Percentiles rank a stretch among this genome's conserved stretches.
Evolutionary conservation across 768 basidiomycete species (phyloP).

Genomic region (Phylloporus arenicola): DNA sequence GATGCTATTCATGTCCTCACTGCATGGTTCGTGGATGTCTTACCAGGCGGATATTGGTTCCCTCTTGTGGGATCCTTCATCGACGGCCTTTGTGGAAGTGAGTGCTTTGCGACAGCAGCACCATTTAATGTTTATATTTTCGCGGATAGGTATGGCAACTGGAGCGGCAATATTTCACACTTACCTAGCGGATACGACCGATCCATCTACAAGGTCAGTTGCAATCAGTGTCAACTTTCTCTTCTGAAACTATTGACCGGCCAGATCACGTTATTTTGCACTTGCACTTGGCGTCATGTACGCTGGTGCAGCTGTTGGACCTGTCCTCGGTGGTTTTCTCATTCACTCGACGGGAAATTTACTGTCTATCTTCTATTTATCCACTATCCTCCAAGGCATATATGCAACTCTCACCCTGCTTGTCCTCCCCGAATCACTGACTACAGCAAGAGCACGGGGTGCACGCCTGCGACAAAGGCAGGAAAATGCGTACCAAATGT

Average conservation of each 20-base stretch:
- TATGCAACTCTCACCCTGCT: conserved; percentile 49
- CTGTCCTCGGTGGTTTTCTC: conserved; percentile 62
- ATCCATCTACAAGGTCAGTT: conserved; percentile 47
- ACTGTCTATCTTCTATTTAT: conserved; percentile 69
- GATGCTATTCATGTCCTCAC: conserved; percentile 69
- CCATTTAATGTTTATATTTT: neutral
- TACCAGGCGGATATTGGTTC: conserved; percentile 84
- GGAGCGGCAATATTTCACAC: conserved; percentile 52
- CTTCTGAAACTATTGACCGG: conserved; percentile 2
- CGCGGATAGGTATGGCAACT: conserved; percentile 43
- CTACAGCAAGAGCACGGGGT: conserved; percentile 38
- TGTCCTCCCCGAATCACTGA: conserved; percentile 75
- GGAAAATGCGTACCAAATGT: conserved; percentile 6
- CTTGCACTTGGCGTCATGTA: conserved; percentile 63
- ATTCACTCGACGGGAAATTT: conserved; percentile 50
- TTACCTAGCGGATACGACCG: conserved; percentile 66
- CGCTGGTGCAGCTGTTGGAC: conserved; percentile 73
- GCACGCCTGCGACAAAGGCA: conserved; percentile 14
- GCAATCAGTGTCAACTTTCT: neutral
- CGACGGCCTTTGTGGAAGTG: conserved; percentile 72
- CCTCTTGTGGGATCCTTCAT: conserved; percentile 58
- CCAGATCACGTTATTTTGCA: conserved; percentile 62
- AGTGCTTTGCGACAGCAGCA: conserved; percentile 15
- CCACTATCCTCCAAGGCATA: conserved; percentile 43
- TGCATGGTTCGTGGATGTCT: conserved; percentile 45